A percentile compares a stretch with the other conserved stretches of the same genome.
Conservation (phyloP, 495 filamentous ascomycete species). For the Chaetomium tenue region DNA sequence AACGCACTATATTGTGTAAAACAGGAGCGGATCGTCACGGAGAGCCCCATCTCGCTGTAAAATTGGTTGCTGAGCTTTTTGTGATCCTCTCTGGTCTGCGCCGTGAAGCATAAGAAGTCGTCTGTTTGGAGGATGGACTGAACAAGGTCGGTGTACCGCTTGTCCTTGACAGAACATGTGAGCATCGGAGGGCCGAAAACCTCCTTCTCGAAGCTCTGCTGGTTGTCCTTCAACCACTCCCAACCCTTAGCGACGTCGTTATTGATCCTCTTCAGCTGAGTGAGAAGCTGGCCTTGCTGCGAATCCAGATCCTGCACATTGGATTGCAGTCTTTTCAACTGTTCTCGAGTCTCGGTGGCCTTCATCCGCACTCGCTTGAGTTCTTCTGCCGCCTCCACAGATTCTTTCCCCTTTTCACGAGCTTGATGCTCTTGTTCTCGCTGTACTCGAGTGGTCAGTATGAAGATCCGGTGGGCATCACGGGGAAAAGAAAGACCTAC, state of each 20-base stretch:
- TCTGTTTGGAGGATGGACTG: conserved; percentile 64
- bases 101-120: conserved; percentile 73
- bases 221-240: conserved; percentile 75
- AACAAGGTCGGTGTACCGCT: conserved; percentile 66
- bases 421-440: conserved; percentile 46
- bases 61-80: conserved; percentile 61
- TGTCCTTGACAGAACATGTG: conserved; percentile 76
- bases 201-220: conserved; percentile 67
- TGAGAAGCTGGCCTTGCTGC: conserved; percentile 70
- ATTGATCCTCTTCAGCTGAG: conserved; percentile 56
- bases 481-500: conserved; percentile 42
- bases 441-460: conserved; percentile 19
- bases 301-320: conserved; percentile 67
- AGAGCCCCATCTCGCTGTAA: conserved; percentile 55
- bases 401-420: conserved; percentile 47
- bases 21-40: conserved; percentile 62
- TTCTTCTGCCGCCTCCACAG: conserved; percentile 36
- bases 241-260: conserved; percentile 66
- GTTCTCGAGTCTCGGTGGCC: conserved; percentile 27
- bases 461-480: not conserved
- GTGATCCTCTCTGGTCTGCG: conserved; percentile 70
- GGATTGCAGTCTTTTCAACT: conserved; percentile 37
- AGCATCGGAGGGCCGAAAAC: conserved; percentile 85
- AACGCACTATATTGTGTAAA: conserved; percentile 50
- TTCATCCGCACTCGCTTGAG: conserved; percentile 29